phyloP scores from a whole-genome alignment of 441 rosid species.

The Pelargonium myrrhifolium region DNA sequence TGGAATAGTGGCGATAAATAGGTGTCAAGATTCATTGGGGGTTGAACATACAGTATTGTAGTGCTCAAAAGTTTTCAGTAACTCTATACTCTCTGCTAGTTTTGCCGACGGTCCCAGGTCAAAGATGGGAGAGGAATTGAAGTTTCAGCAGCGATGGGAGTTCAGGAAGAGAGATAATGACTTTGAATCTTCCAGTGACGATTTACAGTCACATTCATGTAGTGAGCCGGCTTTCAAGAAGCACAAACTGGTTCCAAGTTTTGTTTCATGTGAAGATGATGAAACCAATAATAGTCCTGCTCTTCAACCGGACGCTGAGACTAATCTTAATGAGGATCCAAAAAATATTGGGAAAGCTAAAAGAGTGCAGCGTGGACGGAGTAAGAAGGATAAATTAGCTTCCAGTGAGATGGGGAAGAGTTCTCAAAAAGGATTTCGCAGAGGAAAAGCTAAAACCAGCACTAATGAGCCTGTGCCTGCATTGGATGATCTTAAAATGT shows the following conservation, averaged over 20 bases:
- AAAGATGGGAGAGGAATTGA: conserved; percentile 29
- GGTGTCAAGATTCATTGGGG: not conserved
- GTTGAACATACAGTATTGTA: not conserved
- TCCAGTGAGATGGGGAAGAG: conserved; percentile 18
- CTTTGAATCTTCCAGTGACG: conserved; percentile 40
- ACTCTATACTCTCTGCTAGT: not conserved
- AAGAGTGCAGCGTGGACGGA: conserved; percentile 23
- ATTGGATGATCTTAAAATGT: conserved; percentile 33
- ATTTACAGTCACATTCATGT: conserved; percentile 27
- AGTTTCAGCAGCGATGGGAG: conserved; percentile 46
- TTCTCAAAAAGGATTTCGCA: conserved; percentile 7
- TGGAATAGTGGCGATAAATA: not conserved
- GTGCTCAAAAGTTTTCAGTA: not conserved
- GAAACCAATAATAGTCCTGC: conserved; percentile 23
- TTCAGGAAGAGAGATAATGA: conserved; percentile 36
- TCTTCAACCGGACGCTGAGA: conserved; percentile 22
- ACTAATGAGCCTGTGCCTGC: conserved; percentile 24
- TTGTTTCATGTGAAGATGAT: conserved; percentile 23
- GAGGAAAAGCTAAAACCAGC: conserved; percentile 25
- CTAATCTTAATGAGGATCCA: conserved; percentile 20
- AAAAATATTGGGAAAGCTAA: conserved; percentile 21
- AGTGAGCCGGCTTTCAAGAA: conserved; percentile 26
- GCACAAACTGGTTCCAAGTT: conserved; percentile 24
- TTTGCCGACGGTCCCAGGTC: conserved; percentile 15
- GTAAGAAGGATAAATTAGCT: conserved; percentile 12